These are phyloP conservation scores for Rhizomucor miehei DNA, from an alignment of 371 early-diverging fungal species.

Conservation along the genomic window DNA sequence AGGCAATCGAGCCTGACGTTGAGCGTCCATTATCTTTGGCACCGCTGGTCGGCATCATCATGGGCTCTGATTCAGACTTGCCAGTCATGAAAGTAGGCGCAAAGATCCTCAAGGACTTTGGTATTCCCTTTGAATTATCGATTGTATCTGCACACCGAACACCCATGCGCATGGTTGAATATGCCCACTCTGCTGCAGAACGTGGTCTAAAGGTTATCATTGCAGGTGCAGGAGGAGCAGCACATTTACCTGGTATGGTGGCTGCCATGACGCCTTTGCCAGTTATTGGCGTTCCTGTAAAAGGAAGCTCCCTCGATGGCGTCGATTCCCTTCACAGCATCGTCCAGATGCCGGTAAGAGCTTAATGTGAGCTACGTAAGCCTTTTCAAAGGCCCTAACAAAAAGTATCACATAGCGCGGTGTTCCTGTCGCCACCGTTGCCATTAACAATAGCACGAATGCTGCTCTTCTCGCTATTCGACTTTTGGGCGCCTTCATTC, in stretches of 20 bases:
- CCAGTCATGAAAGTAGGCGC: conserved; percentile 93
- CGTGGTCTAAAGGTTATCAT: conserved; percentile 94
- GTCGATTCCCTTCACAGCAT: conserved; percentile 95
- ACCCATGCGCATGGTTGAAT: conserved; percentile 89
- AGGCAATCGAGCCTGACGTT: conserved; percentile 57
- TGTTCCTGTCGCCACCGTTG: conserved; percentile 96
- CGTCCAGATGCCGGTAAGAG: conserved; percentile 96
- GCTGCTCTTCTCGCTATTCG: conserved; percentile 94
- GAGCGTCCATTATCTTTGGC: conserved; percentile 44
- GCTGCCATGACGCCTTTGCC: conserved; percentile 95
- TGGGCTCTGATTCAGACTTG: conserved; percentile 97
- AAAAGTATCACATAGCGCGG: conserved; percentile 70
- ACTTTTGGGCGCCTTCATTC: conserved; percentile 80
- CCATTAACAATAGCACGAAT: conserved; percentile 95
- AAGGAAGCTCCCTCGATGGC: conserved; percentile 89
- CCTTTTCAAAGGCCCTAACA: not conserved
- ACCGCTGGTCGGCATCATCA: conserved; percentile 92
- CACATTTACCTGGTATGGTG: conserved; percentile 98
- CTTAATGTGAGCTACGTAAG: not conserved
- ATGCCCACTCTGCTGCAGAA: conserved; percentile 80
- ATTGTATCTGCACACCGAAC: conserved; percentile 97
- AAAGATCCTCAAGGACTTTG: conserved; percentile 79
- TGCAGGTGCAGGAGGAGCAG: conserved; percentile 98
- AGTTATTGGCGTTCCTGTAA: conserved; percentile 96
- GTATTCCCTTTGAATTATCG: conserved; percentile 91